phyloP scores from a whole-genome alignment of 345 rosid genomes.

The Salix exigua region DNA sequence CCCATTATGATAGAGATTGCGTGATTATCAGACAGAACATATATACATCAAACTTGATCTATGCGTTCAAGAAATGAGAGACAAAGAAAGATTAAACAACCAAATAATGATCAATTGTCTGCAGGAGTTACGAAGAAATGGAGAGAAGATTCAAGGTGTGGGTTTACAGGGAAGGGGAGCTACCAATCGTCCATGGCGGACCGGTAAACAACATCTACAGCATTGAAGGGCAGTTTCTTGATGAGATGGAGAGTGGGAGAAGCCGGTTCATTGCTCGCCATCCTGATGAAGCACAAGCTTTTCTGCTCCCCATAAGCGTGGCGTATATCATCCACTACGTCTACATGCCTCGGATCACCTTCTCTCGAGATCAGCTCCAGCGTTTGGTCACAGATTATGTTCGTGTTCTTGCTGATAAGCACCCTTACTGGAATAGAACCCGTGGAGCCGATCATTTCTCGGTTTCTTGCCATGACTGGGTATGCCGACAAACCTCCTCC shows the following conservation, averaged over 20 bases:
- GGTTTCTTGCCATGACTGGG: slow-evolving; percentile 73
- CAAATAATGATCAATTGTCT: neutral
- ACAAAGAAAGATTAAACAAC: neutral
- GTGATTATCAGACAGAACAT: neutral
- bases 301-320: slow-evolving; percentile 50
- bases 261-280: slow-evolving; percentile 37
- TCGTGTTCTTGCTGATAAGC: slow-evolving; percentile 29
- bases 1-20: neutral
- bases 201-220: slow-evolving; percentile 48
- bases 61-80: neutral
- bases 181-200: slow-evolving; percentile 46
- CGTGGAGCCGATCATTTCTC: slow-evolving; percentile 60
- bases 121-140: slow-evolving; percentile 64
- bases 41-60: too few relatives aligned
- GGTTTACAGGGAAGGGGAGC: slow-evolving; percentile 61
- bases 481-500: slow-evolving; percentile 5
- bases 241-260: slow-evolving; percentile 40
- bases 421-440: slow-evolving; percentile 60
- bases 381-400: slow-evolving; percentile 42
- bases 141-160: slow-evolving; percentile 54
- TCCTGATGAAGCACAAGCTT: slow-evolving; percentile 53
- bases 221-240: slow-evolving; percentile 59
- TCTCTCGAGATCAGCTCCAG: slow-evolving; percentile 29
- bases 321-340: slow-evolving; percentile 38
- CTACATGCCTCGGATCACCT: slow-evolving; percentile 39